These are phyloP conservation scores for Baorangia bicolor DNA, from an alignment of 768 basidiomycete genomes.

Conservation along the genomic window DNA sequence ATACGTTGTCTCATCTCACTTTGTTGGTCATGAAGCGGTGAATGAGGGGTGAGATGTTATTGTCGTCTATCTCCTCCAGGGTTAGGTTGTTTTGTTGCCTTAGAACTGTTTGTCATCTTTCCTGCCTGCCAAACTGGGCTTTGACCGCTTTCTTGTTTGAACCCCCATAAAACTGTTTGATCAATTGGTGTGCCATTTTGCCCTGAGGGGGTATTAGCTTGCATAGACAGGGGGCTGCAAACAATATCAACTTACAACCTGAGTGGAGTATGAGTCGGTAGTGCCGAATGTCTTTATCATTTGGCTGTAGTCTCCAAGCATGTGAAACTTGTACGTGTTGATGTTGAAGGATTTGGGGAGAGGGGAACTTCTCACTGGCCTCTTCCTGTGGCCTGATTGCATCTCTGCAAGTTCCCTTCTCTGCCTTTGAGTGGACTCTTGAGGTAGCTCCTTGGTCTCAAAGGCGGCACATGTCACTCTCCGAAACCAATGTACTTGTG, in stretches of 20 bases:
- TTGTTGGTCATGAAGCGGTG: constrained; percentile 3
- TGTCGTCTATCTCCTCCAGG: neutral
- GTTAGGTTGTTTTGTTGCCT: neutral
- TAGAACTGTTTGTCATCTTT: constrained; percentile 1
- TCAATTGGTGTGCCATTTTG: neutral
- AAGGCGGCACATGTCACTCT: neutral
- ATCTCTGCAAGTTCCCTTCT: neutral
- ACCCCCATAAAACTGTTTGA: constrained; percentile 28
- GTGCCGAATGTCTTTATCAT: constrained; percentile 25
- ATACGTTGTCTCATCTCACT: neutral
- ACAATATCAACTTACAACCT: too few relatives aligned
- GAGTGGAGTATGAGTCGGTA: constrained; percentile 20
- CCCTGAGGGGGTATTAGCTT: neutral
- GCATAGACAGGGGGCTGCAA: too few relatives aligned
- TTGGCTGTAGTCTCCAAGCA: constrained; percentile 18
- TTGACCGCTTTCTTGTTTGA: constrained; percentile 20
- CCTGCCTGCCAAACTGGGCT: constrained; percentile 7
- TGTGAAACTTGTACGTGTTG: constrained; percentile 31
- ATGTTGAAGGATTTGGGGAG: constrained; percentile 21
- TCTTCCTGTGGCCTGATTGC: neutral
- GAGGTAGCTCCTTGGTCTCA: neutral
- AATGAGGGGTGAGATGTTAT: neutral
- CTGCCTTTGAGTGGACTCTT: neutral
- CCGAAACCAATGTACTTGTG: neutral
- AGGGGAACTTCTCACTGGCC: neutral